Conservation (phyloP, 371 early-diverging fungal species). For the Mortierella sp. region DNA sequence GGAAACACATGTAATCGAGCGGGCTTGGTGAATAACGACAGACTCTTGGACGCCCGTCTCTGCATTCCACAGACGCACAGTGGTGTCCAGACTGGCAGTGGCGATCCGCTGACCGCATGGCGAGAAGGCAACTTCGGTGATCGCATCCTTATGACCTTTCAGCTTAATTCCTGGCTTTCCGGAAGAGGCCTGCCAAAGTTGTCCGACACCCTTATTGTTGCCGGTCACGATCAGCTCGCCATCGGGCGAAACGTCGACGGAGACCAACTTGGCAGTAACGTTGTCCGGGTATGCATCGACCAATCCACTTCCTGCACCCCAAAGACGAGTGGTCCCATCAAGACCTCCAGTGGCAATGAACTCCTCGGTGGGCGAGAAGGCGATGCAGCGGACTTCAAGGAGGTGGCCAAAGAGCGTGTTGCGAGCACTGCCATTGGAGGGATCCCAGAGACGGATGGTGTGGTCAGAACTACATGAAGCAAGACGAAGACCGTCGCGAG, state of each 20-base stretch:
- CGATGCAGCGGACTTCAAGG: slow-evolving; percentile 1
- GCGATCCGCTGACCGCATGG: background rate
- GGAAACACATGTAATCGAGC: background rate
- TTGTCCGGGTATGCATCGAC: background rate
- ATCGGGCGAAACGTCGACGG: background rate
- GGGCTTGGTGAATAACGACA: background rate
- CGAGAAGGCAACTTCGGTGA: slow-evolving; percentile 1
- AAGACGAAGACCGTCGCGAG: background rate
- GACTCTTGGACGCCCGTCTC: background rate
- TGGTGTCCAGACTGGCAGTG: background rate
- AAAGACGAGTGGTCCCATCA: background rate
- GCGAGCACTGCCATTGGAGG: background rate
- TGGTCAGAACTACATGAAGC: background rate
- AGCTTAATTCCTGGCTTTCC: background rate
- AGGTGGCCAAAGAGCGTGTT: background rate
- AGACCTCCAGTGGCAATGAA: background rate
- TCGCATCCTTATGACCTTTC: background rate
- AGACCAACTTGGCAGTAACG: background rate
- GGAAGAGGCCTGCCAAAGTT: background rate
- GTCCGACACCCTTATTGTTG: background rate
- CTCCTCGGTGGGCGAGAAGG: background rate
- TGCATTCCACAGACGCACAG: slow-evolving; percentile 1
- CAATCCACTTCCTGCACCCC: background rate
- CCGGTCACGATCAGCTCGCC: slow-evolving; percentile 1
- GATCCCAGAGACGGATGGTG: slow-evolving; percentile 1